Percentiles rank a stretch among this genome's conserved stretches.
These are phyloP conservation scores for Aspergillus sp. DNA, from an alignment of 2,329 filamentous ascomycete genomes.

Conservation along the genomic window DNA sequence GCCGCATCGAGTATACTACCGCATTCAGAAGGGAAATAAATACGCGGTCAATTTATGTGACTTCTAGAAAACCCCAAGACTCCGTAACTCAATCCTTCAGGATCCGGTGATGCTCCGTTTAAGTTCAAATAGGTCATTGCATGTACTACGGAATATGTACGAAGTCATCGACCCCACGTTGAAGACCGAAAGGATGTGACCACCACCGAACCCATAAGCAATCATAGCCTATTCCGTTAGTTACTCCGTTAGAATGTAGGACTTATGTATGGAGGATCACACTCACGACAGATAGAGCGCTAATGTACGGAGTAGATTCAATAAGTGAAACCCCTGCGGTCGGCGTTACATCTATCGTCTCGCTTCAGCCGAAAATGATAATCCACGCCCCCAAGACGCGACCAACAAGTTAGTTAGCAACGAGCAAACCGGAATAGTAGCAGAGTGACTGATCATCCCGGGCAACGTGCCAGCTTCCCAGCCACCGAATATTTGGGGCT, in stretches of 20 bases:
- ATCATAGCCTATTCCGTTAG: no score
- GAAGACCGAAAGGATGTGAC: background rate
- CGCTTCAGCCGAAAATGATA: background rate
- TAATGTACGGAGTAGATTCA: background rate
- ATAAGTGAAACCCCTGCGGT: background rate
- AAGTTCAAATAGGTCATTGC: no score
- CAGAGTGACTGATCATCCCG: background rate
- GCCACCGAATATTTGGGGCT: slow-evolving; percentile 12
- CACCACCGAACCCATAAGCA: no score
- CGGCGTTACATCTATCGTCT: background rate
- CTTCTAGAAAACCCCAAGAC: background rate
- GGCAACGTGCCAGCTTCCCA: slow-evolving; percentile 17
- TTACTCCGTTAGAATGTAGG: no score
- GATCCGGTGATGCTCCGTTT: background rate
- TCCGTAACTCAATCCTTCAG: background rate
- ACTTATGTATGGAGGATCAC: background rate
- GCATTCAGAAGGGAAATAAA: background rate
- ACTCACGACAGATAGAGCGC: no score
- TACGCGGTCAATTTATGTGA: background rate
- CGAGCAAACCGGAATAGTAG: background rate
- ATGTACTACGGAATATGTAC: no score
- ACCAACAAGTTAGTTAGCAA: background rate
- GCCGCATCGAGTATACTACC: background rate
- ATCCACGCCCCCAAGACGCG: background rate
- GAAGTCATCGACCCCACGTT: background rate